A percentile compares a stretch with the other conserved stretches of the same genome.
These are phyloP conservation scores for Sanghuangporus weigelae DNA, from an alignment of 1,284 basidiomycete species.

Conservation along the genomic window DNA sequence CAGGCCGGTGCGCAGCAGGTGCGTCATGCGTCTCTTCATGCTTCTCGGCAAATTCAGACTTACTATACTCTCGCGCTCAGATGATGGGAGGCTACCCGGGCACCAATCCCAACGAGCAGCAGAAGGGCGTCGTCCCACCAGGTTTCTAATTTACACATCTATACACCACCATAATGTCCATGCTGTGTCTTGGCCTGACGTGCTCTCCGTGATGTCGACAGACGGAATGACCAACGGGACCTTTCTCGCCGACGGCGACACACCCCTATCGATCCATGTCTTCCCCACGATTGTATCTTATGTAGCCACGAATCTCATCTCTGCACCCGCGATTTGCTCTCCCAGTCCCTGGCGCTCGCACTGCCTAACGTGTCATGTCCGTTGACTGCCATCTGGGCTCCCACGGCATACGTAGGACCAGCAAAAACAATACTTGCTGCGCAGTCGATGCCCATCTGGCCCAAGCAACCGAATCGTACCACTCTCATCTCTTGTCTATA, in stretches of 20 bases:
- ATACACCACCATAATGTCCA: conserved; percentile 4
- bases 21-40: conserved; percentile 26
- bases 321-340: neutral
- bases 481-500: neutral
- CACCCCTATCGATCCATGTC: conserved; percentile 2
- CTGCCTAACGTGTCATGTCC: neutral
- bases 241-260: neutral
- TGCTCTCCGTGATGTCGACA: neutral
- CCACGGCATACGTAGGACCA: neutral
- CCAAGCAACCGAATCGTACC: neutral
- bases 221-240: neutral
- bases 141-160: conserved; percentile 48
- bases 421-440: neutral
- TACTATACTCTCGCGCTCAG: conserved; percentile 32
- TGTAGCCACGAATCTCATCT: conserved; percentile 11
- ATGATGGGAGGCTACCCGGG: conserved; percentile 56
- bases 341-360: neutral
- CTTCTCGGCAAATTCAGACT: conserved; percentile 17
- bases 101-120: conserved; percentile 35
- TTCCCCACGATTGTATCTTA: conserved; percentile 10
- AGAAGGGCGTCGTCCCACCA: conserved; percentile 69
- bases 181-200: conserved; percentile 7
- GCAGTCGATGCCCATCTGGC: neutral
- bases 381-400: neutral
- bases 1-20: conserved; percentile 91